These are phyloP conservation scores for Floccularia luteovirens DNA, from an alignment of 768 basidiomycete species.

Conservation along the genomic window DNA sequence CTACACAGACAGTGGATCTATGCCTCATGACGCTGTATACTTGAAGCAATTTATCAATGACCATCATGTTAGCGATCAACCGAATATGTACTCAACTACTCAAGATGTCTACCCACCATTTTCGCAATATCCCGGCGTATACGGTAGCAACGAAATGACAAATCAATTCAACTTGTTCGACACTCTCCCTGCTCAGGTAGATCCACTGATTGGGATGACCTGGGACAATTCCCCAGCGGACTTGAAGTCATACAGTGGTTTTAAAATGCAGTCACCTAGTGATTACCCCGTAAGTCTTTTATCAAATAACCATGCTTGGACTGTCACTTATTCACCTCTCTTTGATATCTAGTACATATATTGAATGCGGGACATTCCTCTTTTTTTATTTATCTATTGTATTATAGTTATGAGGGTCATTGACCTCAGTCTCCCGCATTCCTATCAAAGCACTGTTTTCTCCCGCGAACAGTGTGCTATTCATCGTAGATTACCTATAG, in stretches of 20 bases:
- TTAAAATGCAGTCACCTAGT: slow-evolving; percentile 21
- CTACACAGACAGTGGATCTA: slow-evolving; percentile 10
- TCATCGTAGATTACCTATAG: neutral
- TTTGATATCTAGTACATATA: slow-evolving; percentile 10
- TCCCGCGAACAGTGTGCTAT: neutral
- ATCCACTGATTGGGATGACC: slow-evolving; percentile 17
- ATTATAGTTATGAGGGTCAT: neutral
- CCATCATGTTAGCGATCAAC: slow-evolving; percentile 7
- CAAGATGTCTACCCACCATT: slow-evolving; percentile 16
- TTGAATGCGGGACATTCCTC: slow-evolving; percentile 1
- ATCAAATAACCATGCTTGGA: neutral
- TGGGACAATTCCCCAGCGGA: slow-evolving; percentile 20
- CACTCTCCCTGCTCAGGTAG: slow-evolving; percentile 15
- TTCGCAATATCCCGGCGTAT: slow-evolving; percentile 20
- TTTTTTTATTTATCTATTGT: neutral
- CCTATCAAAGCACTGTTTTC: neutral
- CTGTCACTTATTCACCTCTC: neutral
- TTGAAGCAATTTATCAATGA: slow-evolving; percentile 6
- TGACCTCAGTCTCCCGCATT: neutral
- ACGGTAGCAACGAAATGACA: slow-evolving; percentile 18
- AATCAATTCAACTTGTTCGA: slow-evolving; percentile 26
- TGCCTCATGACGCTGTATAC: slow-evolving; percentile 7
- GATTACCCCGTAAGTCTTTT: slow-evolving; percentile 19
- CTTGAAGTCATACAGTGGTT: slow-evolving; percentile 19
- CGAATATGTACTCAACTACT: slow-evolving; percentile 8